Evolutionary conservation across 768 basidiomycete species (phyloP), one percentile per base, ranked within the genome.

Genomic region (Mycena epipterygia): DNA sequence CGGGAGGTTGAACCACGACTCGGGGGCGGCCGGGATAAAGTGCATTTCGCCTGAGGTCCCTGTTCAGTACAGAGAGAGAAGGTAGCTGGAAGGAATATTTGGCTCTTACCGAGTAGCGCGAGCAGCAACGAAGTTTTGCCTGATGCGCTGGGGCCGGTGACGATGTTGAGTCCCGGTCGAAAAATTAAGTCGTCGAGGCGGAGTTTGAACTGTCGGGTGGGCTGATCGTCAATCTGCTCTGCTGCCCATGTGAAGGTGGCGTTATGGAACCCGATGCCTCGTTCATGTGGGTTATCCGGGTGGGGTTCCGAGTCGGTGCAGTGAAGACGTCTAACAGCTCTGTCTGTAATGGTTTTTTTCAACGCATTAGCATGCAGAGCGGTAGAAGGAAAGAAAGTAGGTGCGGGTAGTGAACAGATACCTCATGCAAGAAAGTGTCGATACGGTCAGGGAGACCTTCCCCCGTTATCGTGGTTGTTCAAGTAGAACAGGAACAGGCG

Each of bases 41-140:
- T n/a, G n/a, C n/a, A n/a, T n/a, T n/a, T n/a, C n/a, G n/a, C n/a
- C n/a, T n/a, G n/a, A n/a, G n/a, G n/a, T n/a, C n/a, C n/a, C n/a
- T n/a, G n/a, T n/a, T n/a, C 39, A 59, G 32, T 49, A n/a, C 41
- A 21, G 44, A 17, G n/a, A 21, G 23, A 75, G 57, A 23, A 35
- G 23, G 29, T 16, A 27, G 23, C 23, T 27, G 49, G 30, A 53
- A 2, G 51, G 80, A 37, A 91, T 73, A 0, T 88, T 53, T 25
- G 29, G n/a, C n/a, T n/a, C n/a, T n/a, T n/a, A n/a, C n/a, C n/a
- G n/a, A n/a, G n/a, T n/a, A n/a, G n/a, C n/a, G 51, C 51, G 88
- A 91, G 89, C 25, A 91, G 80, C 39, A 91, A 73, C 0, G 89
- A 90, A 0, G 91, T 91, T 80, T 91, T 92, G 6, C 90, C 91